Conservation (phyloP, 2,329 filamentous ascomycete species). For the Apiospora sp. region DNA sequence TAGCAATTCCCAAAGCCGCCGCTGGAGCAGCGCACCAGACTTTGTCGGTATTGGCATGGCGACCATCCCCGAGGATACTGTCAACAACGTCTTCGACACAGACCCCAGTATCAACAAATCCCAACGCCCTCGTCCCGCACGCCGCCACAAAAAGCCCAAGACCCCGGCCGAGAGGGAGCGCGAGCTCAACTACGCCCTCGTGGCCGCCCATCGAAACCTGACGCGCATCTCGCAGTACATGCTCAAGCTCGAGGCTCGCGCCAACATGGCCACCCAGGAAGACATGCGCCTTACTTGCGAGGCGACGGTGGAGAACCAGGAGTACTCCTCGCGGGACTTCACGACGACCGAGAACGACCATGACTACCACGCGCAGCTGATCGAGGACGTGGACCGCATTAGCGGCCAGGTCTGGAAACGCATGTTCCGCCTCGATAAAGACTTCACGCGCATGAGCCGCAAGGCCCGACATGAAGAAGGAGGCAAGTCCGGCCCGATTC, state of each 20-base stretch:
- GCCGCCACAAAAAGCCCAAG: no score
- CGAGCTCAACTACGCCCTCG: conserved; percentile 15
- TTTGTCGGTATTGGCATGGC: not conserved
- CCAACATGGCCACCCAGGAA: conserved; percentile 39
- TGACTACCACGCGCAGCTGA: conserved; percentile 30
- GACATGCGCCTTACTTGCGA: conserved; percentile 40
- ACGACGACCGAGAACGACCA: not conserved
- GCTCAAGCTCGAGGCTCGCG: conserved; percentile 41
- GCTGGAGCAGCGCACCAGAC: not conserved
- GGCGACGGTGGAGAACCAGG: conserved; percentile 33
- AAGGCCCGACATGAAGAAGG: conserved; percentile 12
- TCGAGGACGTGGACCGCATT: conserved; percentile 35
- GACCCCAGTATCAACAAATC: not conserved
- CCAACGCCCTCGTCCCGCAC: not conserved
- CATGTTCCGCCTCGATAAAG: conserved; percentile 36
- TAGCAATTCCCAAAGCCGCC: not conserved
- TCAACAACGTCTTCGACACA: not conserved
- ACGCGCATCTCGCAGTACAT: conserved; percentile 39
- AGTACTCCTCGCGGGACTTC: conserved; percentile 25
- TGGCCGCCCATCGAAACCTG: conserved; percentile 33
- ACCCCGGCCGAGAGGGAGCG: conserved; percentile 9
- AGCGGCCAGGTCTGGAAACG: conserved; percentile 34
- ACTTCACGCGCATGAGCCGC: conserved; percentile 33
- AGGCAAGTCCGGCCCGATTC: conserved; percentile 29
- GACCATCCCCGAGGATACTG: not conserved